Evolutionary conservation across 345 rosid genomes (phyloP), one percentile per base, ranked within the genome.

Genomic region (Arabis hirsuta): DNA sequence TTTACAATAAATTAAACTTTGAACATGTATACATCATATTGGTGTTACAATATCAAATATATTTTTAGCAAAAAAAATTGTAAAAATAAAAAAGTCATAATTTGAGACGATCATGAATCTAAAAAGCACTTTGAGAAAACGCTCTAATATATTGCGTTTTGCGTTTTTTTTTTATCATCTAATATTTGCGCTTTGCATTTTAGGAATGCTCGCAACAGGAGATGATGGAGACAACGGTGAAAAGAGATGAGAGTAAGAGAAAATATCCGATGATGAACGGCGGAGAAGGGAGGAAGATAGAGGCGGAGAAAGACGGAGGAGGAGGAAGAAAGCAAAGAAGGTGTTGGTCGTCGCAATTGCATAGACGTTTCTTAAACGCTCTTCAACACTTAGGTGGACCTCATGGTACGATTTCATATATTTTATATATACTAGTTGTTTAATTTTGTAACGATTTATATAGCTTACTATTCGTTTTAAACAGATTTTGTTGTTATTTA

Each of bases 311-410:
- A 57, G 92, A 81, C 24, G 79, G 55, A 20, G 58, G 56, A 19
- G 85, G 79, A 47, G 76, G 83, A 58, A 82, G 93, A 65, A 95
- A 95, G 73, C 90, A 82, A 57, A 76, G 99, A 69, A 87, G 99
- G 79, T 87, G 90, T 66, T 95, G 99, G 99, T 91, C 97, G 19
- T 88, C 96, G 52, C 97, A 90, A 78, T 78, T 95, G 80, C 99
- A 91, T 70, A 77, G 92, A 72, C 82, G 88, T 27, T 95, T 95
- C 82, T 71, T 90, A 58, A 85, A 85, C 41, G 88, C 99, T 54
- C 99, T 95, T 67, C 90, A 88, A 66, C 96, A 91, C 53, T 97
- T 95, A 14, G 99, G 99, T 34, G 97, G 99, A 19, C 85, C 96
- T 55, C 96, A 86, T 57, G 88, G 99, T 95, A 10, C 56, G 77